These are phyloP conservation scores for Pseudogymnoascus sp. DNA, from an alignment of 2,329 filamentous ascomycete species.

Conservation along the genomic window DNA sequence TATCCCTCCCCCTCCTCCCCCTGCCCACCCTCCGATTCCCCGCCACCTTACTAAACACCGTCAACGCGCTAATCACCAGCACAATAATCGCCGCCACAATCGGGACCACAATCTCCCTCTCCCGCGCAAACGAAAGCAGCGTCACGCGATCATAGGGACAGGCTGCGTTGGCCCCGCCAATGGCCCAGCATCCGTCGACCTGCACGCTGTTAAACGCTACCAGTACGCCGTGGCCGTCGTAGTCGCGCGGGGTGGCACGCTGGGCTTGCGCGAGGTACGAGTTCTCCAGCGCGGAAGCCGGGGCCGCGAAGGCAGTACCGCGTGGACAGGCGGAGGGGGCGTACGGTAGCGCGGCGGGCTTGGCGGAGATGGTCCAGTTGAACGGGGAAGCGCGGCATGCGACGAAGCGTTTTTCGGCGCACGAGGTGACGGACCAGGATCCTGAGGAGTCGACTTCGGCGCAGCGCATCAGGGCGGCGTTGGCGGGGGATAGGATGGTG, in stretches of 20 bases:
- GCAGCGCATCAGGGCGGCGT: slow-evolving; percentile 40
- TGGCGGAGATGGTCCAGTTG: slow-evolving; percentile 44
- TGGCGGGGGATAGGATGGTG: slow-evolving; percentile 19
- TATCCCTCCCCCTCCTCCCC: slow-evolving; percentile 39
- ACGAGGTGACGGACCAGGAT: slow-evolving; percentile 52
- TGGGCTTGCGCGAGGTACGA: slow-evolving; percentile 38
- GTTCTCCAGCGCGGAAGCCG: slow-evolving; percentile 56
- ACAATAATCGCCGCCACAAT: slow-evolving; percentile 55
- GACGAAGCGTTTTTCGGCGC: slow-evolving; percentile 39
- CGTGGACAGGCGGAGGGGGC: slow-evolving; percentile 39
- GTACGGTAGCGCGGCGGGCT: slow-evolving; percentile 34
- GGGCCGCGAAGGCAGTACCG: slow-evolving; percentile 44
- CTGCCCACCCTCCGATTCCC: slow-evolving; percentile 48
- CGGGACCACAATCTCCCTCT: slow-evolving; percentile 43
- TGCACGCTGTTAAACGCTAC: slow-evolving; percentile 54
- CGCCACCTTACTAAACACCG: slow-evolving; percentile 56
- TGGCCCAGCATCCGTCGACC: slow-evolving; percentile 50
- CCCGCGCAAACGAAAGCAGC: slow-evolving; percentile 31
- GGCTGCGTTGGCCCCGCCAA: slow-evolving; percentile 42
- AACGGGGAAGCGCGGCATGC: slow-evolving; percentile 53
- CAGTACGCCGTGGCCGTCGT: slow-evolving; percentile 35
- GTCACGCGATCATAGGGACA: slow-evolving; percentile 47
- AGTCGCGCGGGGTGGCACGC: slow-evolving; percentile 19
- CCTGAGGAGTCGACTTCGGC: slow-evolving; percentile 39
- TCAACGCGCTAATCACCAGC: slow-evolving; percentile 50